Evolutionary conservation across 768 basidiomycete genomes (phyloP).

Genomic region (Naematelia encephala): DNA sequence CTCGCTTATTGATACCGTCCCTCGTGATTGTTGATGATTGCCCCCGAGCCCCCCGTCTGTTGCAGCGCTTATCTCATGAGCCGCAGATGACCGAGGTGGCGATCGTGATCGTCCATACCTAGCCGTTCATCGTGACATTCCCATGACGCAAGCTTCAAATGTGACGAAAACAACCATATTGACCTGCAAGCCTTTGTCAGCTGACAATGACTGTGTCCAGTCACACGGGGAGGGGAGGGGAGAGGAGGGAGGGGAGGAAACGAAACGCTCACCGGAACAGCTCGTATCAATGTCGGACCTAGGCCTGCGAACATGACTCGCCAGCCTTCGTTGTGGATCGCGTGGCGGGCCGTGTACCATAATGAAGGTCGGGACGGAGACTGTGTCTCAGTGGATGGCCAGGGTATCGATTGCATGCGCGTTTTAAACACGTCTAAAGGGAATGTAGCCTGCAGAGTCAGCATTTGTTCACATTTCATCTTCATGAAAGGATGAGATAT

Average conservation of each 20-base stretch:
- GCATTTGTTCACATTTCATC: not conserved
- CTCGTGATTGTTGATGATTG: too few species aligned
- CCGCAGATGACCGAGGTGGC: too few species aligned
- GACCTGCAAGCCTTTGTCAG: conserved; percentile 16
- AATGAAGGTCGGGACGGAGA: conserved; percentile 14
- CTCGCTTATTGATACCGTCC: too few species aligned
- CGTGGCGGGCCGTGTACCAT: conserved; percentile 22
- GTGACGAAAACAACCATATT: conserved; percentile 50
- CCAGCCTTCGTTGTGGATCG: conserved; percentile 59
- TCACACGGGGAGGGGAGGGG: not conserved
- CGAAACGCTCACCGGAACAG: conserved; percentile 33
- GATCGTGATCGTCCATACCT: too few species aligned
- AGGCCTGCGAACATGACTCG: conserved; percentile 73
- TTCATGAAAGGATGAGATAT: too few species aligned
- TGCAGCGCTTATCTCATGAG: too few species aligned
- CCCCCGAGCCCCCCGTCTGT: too few species aligned
- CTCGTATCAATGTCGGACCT: conserved; percentile 71
- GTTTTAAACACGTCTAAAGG: conserved; percentile 89
- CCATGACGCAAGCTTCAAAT: conserved; percentile 47
- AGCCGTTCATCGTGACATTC: conserved; percentile 17
- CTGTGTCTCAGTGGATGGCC: conserved; percentile 7
- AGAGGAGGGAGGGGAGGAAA: not conserved
- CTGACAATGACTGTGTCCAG: not conserved
- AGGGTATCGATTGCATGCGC: conserved; percentile 62
- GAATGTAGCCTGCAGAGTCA: conserved; percentile 59